A percentile compares a stretch with the other conserved stretches of the same genome.
Evolutionary conservation across 2,329 filamentous ascomycete genomes (phyloP).

Genomic region (Chrysoporthe cubensis): DNA sequence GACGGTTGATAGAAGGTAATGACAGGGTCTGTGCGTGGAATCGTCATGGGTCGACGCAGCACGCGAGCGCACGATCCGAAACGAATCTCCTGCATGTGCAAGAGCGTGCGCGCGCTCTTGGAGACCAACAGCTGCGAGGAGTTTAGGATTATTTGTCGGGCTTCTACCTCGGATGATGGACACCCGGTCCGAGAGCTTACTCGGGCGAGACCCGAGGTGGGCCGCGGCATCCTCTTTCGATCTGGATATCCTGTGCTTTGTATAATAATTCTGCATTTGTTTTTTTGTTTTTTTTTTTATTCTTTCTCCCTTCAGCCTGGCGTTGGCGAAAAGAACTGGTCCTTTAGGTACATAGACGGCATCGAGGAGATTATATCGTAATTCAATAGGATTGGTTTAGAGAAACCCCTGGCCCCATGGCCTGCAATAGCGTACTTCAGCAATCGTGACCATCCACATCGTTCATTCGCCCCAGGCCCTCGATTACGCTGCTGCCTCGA

Average conservation of each 20-base stretch:
- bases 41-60: not conserved
- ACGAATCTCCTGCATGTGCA: not conserved
- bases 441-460: not conserved
- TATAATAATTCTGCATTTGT: constrained; percentile 9
- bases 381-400: constrained; percentile 2
- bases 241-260: not conserved
- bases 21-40: not conserved
- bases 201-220: not conserved
- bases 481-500: not conserved
- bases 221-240: not conserved
- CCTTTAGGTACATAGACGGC: constrained; percentile 20
- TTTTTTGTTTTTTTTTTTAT: constrained; percentile 1
- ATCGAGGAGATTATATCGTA: constrained; percentile 12
- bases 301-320: constrained; percentile 22
- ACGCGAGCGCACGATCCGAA: not conserved
- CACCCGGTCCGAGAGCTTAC: not conserved
- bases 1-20: not conserved
- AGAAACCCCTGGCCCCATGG: not conserved
- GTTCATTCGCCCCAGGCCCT: not conserved
- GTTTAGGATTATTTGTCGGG: not conserved
- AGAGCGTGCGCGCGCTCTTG: not conserved
- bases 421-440: not conserved
- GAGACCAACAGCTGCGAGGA: not conserved
- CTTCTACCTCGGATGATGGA: not conserved
- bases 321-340: constrained; percentile 16